Evolutionary conservation across 2,329 filamentous ascomycete species (phyloP).

Genomic region (Aspergillus sergii): DNA sequence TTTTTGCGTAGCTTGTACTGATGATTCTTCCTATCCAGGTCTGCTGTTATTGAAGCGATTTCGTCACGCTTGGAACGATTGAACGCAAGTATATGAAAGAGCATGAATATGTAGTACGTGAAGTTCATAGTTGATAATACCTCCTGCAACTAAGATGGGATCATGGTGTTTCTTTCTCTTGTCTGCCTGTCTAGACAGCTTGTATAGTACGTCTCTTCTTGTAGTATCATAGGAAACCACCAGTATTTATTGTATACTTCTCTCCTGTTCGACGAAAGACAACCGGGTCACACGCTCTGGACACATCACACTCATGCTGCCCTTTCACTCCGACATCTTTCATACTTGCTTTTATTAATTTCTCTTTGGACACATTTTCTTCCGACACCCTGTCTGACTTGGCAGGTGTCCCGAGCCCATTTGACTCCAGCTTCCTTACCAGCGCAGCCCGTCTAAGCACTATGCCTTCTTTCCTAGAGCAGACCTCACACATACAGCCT

Average conservation of each 20-base stretch:
- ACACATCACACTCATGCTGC: neutral
- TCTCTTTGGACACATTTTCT: neutral
- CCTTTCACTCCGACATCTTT: neutral
- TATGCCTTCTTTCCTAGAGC: slow-evolving; percentile 15
- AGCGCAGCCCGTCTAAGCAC: neutral
- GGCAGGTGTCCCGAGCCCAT: neutral
- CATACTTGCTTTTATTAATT: neutral
- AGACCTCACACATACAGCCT: slow-evolving; percentile 19
- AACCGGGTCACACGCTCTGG: neutral
- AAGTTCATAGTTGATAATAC: neutral
- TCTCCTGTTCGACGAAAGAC: neutral
- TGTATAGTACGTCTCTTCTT: neutral
- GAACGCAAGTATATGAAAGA: slow-evolving; percentile 35
- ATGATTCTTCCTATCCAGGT: slow-evolving; percentile 29
- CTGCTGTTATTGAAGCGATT: slow-evolving; percentile 47
- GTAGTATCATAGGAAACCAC: neutral
- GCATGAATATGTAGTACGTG: neutral
- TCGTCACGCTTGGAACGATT: slow-evolving; percentile 45
- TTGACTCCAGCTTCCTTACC: neutral
- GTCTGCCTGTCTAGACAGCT: neutral
- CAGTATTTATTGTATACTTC: neutral
- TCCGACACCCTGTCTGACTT: neutral
- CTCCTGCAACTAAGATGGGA: neutral
- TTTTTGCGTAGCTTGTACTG: slow-evolving; percentile 7
- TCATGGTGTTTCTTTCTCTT: neutral